Conservation (phyloP, 2,329 filamentous ascomycete species). For the Sporothrix protearum region DNA sequence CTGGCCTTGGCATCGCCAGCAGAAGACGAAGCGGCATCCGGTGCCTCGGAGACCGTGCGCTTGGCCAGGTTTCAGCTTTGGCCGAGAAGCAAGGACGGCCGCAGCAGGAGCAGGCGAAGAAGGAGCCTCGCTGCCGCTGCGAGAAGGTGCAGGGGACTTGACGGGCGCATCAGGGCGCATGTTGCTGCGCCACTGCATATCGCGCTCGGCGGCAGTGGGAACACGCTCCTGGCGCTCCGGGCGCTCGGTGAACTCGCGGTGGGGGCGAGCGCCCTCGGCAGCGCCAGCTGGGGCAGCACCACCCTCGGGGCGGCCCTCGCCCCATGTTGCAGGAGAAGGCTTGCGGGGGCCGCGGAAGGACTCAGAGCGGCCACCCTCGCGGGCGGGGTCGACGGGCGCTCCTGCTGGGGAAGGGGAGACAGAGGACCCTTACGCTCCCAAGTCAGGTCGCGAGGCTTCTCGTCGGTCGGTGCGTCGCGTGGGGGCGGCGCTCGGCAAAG, state of each 20-base stretch:
- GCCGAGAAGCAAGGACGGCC: slow-evolving; percentile 58
- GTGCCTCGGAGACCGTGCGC: slow-evolving; percentile 77
- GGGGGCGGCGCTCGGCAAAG: slow-evolving; percentile 64
- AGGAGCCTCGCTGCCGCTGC: slow-evolving; percentile 71
- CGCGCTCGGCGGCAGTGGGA: slow-evolving; percentile 84
- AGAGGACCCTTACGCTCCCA: slow-evolving; percentile 96
- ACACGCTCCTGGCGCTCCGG: slow-evolving; percentile 57
- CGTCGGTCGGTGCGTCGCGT: slow-evolving; percentile 66
- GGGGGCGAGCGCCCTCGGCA: slow-evolving; percentile 68
- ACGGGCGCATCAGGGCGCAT: slow-evolving; percentile 77
- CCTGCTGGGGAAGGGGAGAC: slow-evolving; percentile 61
- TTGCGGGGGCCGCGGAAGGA: slow-evolving; percentile 60
- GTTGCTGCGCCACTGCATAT: slow-evolving; percentile 85
- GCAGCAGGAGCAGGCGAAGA: slow-evolving; percentile 61
- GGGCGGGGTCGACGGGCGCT: slow-evolving; percentile 46
- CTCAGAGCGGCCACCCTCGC: slow-evolving; percentile 56
- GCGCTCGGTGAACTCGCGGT: slow-evolving; percentile 70
- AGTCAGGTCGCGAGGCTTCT: slow-evolving; percentile 74
- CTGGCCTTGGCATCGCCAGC: slow-evolving; percentile 74
- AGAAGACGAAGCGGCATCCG: slow-evolving; percentile 49
- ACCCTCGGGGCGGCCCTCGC: slow-evolving; percentile 52
- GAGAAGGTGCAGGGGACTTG: slow-evolving; percentile 63
- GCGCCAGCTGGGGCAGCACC: slow-evolving; percentile 24
- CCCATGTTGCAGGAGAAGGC: slow-evolving; percentile 72
- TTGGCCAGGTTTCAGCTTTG: slow-evolving; percentile 88